Evolutionary conservation across 805 yeast species (phyloP).

Genomic region (Ogataea populi-albae): DNA sequence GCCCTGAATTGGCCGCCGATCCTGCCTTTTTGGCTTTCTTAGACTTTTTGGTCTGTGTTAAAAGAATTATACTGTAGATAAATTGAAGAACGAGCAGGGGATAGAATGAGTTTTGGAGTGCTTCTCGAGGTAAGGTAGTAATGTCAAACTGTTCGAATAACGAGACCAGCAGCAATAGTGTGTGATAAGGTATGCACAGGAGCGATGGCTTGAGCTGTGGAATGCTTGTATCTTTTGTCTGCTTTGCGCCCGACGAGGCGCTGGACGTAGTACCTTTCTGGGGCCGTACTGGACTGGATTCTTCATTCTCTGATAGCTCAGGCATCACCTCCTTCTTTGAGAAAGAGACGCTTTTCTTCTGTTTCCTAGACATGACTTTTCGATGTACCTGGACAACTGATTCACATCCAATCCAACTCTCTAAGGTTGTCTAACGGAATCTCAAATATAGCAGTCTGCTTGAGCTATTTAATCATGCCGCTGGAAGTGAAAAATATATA

Average conservation of each 20-base stretch:
- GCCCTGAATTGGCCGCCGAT: slow-evolving; percentile 1
- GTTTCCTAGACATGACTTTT: slow-evolving; percentile 20
- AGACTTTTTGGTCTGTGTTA: slow-evolving; percentile 31
- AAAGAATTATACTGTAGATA: slow-evolving; percentile 33
- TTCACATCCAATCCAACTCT: too few relatives aligned
- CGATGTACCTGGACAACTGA: too few relatives aligned
- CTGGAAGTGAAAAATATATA: slow-evolving; percentile 8
- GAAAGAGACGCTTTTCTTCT: slow-evolving; percentile 31
- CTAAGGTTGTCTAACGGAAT: too few relatives aligned
- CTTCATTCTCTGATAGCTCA: not conserved
- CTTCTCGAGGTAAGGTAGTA: slow-evolving; percentile 26
- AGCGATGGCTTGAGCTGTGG: slow-evolving; percentile 17
- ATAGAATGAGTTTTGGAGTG: slow-evolving; percentile 27
- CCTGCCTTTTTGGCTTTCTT: slow-evolving; percentile 14
- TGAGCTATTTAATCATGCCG: too few relatives aligned
- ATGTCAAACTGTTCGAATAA: slow-evolving; percentile 34
- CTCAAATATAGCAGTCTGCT: too few relatives aligned
- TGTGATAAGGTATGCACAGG: slow-evolving; percentile 32
- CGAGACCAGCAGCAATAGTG: slow-evolving; percentile 22
- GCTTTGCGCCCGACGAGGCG: not conserved
- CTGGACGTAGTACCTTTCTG: not conserved
- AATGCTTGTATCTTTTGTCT: not conserved
- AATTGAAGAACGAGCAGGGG: slow-evolving; percentile 35
- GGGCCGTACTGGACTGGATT: not conserved
- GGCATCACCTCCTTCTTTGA: slow-evolving; percentile 12